These are phyloP conservation scores for Acorus calamus DNA, from an alignment of 106 monocot genomes.

Conservation along the genomic window DNA sequence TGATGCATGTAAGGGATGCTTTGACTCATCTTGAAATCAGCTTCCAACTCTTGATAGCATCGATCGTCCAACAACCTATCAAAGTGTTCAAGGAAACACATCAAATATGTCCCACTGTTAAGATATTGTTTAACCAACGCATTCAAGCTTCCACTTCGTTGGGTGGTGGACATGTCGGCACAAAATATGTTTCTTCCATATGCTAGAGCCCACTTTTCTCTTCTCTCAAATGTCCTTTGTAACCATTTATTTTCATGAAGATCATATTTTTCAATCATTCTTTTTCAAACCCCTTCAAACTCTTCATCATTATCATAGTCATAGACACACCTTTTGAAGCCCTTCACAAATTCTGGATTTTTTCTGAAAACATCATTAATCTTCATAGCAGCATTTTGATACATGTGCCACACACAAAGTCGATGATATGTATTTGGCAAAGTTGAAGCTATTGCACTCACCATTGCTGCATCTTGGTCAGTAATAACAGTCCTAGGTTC, in stretches of 20 bases:
- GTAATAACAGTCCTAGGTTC: no score
- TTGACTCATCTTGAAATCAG: background rate
- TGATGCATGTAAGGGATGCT: background rate
- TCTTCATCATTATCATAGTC: background rate
- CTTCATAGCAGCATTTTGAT: no score
- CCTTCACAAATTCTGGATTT: background rate
- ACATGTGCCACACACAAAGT: no score
- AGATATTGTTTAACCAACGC: background rate
- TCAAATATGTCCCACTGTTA: background rate
- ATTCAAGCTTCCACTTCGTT: background rate
- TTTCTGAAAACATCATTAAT: background rate
- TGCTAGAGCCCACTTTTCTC: background rate
- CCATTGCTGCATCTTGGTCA: no score
- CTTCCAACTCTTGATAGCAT: background rate
- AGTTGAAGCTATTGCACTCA: no score
- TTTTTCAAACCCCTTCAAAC: background rate
- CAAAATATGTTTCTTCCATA: background rate
- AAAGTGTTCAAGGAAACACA: background rate
- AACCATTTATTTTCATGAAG: constrained; percentile 1
- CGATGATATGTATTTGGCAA: no score
- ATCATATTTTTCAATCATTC: background rate
- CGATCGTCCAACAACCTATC: background rate
- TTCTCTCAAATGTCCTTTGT: background rate
- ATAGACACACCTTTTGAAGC: background rate
- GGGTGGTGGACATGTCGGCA: background rate